Evolutionary conservation across 305 asterid species (phyloP).

Genomic region (Solanum hybrid): DNA sequence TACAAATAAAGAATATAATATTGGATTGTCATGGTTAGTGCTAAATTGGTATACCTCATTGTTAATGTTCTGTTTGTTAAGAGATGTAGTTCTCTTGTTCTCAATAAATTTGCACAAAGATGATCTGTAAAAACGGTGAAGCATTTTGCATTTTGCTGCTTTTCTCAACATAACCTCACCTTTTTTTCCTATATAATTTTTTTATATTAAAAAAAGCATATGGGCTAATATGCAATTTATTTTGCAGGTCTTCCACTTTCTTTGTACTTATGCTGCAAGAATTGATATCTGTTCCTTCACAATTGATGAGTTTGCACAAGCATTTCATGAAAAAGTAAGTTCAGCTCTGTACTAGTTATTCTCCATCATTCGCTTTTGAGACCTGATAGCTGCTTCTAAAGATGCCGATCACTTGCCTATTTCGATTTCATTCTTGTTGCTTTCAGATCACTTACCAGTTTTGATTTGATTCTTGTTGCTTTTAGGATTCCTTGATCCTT

Average conservation of each 20-base stretch:
- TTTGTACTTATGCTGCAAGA: constrained; percentile 63
- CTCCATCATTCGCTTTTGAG: not conserved
- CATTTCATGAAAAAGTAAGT: constrained; percentile 81
- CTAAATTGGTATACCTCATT: not conserved
- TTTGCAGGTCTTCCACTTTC: constrained; percentile 74
- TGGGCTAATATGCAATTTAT: constrained; percentile 4
- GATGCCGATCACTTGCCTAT: not conserved
- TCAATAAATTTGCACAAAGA: not conserved
- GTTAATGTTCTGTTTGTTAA: not conserved
- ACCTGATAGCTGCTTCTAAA: not conserved
- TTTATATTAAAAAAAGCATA: not conserved
- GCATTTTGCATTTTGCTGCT: not conserved
- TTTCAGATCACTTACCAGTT: constrained; percentile 18
- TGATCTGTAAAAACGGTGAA: not conserved
- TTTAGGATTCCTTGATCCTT: constrained; percentile 77
- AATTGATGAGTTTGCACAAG: constrained; percentile 69
- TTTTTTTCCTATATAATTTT: not conserved
- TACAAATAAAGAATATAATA: not conserved
- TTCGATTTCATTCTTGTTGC: constrained; percentile 14
- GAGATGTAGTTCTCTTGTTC: not conserved
- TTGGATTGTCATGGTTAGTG: not conserved
- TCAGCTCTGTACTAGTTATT: constrained; percentile 6
- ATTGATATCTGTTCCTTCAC: constrained; percentile 55
- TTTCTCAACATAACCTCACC: constrained; percentile 8
- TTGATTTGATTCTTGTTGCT: constrained; percentile 13